A percentile compares a stretch with the other conserved stretches of the same genome.
Conservation (phyloP, 2,329 filamentous ascomycete genomes). For the Westerdykella ornata region DNA sequence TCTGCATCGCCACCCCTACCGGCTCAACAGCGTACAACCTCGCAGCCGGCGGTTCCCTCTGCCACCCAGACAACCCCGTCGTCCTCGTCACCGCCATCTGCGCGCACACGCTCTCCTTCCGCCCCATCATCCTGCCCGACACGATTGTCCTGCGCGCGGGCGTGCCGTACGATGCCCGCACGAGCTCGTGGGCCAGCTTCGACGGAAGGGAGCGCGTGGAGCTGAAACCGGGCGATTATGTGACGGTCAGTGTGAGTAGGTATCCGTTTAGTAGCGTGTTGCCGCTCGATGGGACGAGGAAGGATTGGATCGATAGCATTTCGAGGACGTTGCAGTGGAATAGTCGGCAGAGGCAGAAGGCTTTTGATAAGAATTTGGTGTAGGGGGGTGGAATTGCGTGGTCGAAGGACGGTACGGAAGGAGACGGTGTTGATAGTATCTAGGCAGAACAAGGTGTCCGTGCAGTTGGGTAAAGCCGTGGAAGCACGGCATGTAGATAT, state of each 20-base stretch:
- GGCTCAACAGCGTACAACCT: slow-evolving; percentile 95
- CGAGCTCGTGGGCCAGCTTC: slow-evolving; percentile 94
- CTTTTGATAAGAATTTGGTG: slow-evolving; percentile 38
- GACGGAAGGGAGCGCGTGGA: slow-evolving; percentile 80
- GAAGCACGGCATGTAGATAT: too few relatives aligned
- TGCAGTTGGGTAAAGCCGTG: too few relatives aligned
- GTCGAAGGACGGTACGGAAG: too few relatives aligned
- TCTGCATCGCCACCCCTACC: slow-evolving; percentile 90
- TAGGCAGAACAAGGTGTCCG: too few relatives aligned
- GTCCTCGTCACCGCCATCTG: slow-evolving; percentile 93
- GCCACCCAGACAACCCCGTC: slow-evolving; percentile 92
- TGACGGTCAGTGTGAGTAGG: slow-evolving; percentile 72
- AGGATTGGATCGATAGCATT: slow-evolving; percentile 80
- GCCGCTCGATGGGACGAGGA: slow-evolving; percentile 59
- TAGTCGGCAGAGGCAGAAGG: slow-evolving; percentile 69
- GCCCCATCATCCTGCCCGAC: slow-evolving; percentile 93
- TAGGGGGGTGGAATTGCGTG: not conserved
- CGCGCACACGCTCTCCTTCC: slow-evolving; percentile 88
- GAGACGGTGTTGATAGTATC: too few relatives aligned
- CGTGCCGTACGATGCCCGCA: slow-evolving; percentile 88
- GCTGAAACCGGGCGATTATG: slow-evolving; percentile 70
- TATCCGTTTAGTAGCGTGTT: slow-evolving; percentile 76
- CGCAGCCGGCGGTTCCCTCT: slow-evolving; percentile 88
- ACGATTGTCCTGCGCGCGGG: slow-evolving; percentile 89
- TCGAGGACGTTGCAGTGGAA: slow-evolving; percentile 76